A percentile compares a stretch with the other conserved stretches of the same genome.
Conservation (phyloP, 805 yeast species). For the Starmerella geochares region DNA sequence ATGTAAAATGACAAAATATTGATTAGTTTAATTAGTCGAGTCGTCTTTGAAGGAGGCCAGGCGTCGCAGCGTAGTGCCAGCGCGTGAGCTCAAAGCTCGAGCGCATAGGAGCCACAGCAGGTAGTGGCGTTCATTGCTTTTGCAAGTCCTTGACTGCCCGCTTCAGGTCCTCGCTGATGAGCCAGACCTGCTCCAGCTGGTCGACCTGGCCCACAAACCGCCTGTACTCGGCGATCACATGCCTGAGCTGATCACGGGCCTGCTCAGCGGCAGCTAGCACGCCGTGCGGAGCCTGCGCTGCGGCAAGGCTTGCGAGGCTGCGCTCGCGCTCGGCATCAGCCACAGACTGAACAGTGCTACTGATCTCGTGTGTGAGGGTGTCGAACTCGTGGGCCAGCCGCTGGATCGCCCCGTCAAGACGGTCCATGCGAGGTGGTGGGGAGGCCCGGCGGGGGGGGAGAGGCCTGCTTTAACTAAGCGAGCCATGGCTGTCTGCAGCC, state of each 20-base stretch:
- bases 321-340: constrained; percentile 12
- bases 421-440: constrained; percentile 8
- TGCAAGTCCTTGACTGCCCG: constrained; percentile 14
- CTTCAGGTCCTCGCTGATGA: constrained; percentile 21
- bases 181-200: constrained; percentile 21
- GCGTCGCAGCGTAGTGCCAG: no score
- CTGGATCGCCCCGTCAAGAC: constrained; percentile 12
- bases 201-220: constrained; percentile 10
- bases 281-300: constrained; percentile 13
- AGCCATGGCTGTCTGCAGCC: background rate
- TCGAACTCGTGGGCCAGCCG: constrained; percentile 16
- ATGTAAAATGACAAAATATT: no score
- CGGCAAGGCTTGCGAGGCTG: constrained; percentile 13
- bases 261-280: constrained; percentile 15
- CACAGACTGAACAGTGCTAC: constrained; percentile 5
- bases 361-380: constrained; percentile 2
- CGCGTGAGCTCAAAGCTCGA: no score
- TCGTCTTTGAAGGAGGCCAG: no score
- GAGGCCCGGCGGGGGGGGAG: background rate
- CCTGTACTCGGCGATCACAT: constrained; percentile 5
- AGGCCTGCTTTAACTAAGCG: background rate
- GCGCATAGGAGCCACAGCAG: no score
- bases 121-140: background rate
- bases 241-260: constrained; percentile 7
- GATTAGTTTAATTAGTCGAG: no score